Evolutionary conservation across 371 early-diverging fungal species (phyloP), one percentile per base, ranked within the genome.

Genomic region (Mortierella sp.): DNA sequence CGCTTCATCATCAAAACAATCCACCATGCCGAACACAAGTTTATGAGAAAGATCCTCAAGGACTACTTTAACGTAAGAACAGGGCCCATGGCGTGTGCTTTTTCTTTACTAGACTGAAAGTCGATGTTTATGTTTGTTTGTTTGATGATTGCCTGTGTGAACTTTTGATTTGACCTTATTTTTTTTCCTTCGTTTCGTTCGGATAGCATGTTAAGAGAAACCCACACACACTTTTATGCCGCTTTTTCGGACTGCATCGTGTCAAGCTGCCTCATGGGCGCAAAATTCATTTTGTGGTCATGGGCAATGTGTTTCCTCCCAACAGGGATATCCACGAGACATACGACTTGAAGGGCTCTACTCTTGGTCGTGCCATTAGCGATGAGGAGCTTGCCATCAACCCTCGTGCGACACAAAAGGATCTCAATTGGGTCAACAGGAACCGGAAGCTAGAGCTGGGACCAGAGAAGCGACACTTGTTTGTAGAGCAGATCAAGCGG

Each of bases 1-100:
- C 94, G 98, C 14, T 98, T 97, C 88, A 98, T 99, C 81, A 99
- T 99, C 92, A 99, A 99, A 80, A 98, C 99, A 5, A 96, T 99
- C 55, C 97, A 96, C 87, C 95, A 96, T 78, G 90, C 96, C 4
- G 99, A 99, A 83, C 98, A 99, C 88, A 95, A 95, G 85, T 97
- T 97, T 79, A 90, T 99, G 92, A 91, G 95, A 28, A 93, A 92
- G 75, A 95, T 98, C 31, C 89, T 99, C 70, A 92, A 92, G 72
- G 87, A 96, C 61, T 99, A 99, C 90, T 96, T 95, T 73, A 90
- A 94, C 83, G 94, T 93, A 90, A 82, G 78, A 50, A 16, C 16
- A 73, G 67, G 10, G 67, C 40, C 67, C 21, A 8, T 54, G 54
- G 5, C 54, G n/a, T 54, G n/a, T 61, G 24, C 14, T 14, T 14